phyloP scores from a whole-genome alignment of 306 rosid species.

The Sindora glabra region DNA sequence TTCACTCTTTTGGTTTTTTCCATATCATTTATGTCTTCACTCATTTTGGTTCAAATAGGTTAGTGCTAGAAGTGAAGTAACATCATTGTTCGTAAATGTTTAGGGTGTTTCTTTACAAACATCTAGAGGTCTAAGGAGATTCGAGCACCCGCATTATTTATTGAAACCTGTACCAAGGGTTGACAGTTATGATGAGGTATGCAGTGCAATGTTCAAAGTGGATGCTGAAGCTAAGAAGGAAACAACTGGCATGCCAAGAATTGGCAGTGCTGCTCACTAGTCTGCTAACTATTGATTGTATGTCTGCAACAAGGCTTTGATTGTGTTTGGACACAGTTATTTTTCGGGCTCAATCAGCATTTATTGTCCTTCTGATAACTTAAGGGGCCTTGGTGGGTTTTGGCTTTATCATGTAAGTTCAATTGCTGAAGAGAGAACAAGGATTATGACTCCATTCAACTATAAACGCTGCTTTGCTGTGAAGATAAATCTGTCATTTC shows the following conservation, averaged over 20 bases:
- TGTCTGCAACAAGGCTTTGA: slow-evolving; percentile 14
- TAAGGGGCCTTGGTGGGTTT: slow-evolving; percentile 12
- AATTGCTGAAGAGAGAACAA: slow-evolving; percentile 4
- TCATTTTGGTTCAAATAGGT: background rate
- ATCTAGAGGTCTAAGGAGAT: slow-evolving; percentile 84
- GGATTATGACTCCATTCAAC: slow-evolving; percentile 19
- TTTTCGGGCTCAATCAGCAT: slow-evolving; percentile 11
- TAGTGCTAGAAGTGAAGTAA: slow-evolving; percentile 16
- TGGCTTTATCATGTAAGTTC: slow-evolving; percentile 12
- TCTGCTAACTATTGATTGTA: slow-evolving; percentile 55
- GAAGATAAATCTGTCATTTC: slow-evolving; percentile 21
- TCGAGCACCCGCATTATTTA: slow-evolving; percentile 84
- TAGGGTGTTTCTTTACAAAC: slow-evolving; percentile 89
- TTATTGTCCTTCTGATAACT: slow-evolving; percentile 20
- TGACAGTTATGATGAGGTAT: slow-evolving; percentile 80
- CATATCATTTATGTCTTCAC: background rate
- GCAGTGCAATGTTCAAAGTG: slow-evolving; percentile 82
- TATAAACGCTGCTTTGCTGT: slow-evolving; percentile 18
- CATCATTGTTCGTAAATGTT: background rate
- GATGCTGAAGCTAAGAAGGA: slow-evolving; percentile 71
- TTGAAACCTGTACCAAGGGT: slow-evolving; percentile 90
- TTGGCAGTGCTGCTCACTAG: slow-evolving; percentile 99
- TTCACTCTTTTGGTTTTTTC: background rate
- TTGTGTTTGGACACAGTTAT: slow-evolving; percentile 15
- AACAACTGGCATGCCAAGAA: slow-evolving; percentile 79